Percentiles rank a stretch among this genome's conserved stretches.
Conservation (phyloP, 495 filamentous ascomycete species). For the Neurospora sp. region DNA sequence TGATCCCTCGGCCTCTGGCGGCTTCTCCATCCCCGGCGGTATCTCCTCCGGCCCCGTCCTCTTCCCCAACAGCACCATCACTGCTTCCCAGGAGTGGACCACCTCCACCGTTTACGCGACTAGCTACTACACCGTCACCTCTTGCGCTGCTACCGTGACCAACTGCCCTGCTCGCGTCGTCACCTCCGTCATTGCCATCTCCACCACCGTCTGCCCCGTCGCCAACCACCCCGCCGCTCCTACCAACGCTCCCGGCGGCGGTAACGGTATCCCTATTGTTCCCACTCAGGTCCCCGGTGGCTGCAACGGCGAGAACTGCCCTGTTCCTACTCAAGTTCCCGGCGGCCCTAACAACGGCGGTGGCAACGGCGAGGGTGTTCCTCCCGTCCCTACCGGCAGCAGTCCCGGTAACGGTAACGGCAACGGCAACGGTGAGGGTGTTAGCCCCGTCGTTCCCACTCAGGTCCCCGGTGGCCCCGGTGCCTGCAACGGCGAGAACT, state of each 20-base stretch:
- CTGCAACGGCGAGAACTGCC: slow-evolving; percentile 8
- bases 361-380: neutral
- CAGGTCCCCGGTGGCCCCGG: neutral
- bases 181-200: slow-evolving; percentile 46
- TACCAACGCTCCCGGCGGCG: slow-evolving; percentile 3
- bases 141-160: slow-evolving; percentile 47
- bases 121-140: slow-evolving; percentile 46
- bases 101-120: slow-evolving; percentile 53
- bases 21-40: slow-evolving; percentile 50
- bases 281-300: slow-evolving; percentile 22
- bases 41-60: slow-evolving; percentile 25
- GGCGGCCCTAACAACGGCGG: neutral
- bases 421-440: neutral
- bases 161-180: slow-evolving; percentile 49
- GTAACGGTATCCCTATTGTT: slow-evolving; percentile 12
- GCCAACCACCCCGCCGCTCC: slow-evolving; percentile 15
- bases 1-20: slow-evolving; percentile 42
- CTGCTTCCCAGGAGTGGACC: slow-evolving; percentile 25
- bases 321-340: neutral
- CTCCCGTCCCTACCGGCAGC: neutral
- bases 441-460: slow-evolving; percentile 7
- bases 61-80: neutral
- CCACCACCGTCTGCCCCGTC: slow-evolving; percentile 51
- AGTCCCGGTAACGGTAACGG: slow-evolving; percentile 9
- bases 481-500: neutral